A percentile compares a stretch with the other conserved stretches of the same genome.
Evolutionary conservation across 768 basidiomycete genomes (phyloP).

Genomic region (Paxillus ammoniavirescens): DNA sequence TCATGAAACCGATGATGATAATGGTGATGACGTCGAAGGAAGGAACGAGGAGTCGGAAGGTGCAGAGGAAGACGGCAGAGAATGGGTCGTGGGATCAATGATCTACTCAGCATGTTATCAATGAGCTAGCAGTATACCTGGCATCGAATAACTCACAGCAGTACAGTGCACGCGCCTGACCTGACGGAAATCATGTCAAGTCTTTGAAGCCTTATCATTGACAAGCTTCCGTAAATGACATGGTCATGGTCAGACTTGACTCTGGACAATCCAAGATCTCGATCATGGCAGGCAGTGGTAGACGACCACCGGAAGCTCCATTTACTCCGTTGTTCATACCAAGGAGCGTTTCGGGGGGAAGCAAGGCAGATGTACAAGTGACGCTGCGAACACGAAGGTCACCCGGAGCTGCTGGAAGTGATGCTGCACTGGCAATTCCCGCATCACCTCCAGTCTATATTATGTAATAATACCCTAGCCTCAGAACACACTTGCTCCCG

Average conservation of each 20-base stretch:
- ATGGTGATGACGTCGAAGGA: conserved; percentile 3
- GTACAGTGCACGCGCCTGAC: conserved; percentile 86
- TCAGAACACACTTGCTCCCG: too few species aligned
- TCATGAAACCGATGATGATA: not conserved
- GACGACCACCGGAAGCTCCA: too few species aligned
- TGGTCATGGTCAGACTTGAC: conserved; percentile 40
- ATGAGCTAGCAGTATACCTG: conserved; percentile 61
- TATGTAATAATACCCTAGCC: too few species aligned
- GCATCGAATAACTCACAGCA: conserved; percentile 64
- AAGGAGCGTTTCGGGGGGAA: too few species aligned
- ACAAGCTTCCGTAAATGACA: conserved; percentile 80
- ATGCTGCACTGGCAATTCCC: too few species aligned
- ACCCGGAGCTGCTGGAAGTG: too few species aligned
- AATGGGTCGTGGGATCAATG: conserved; percentile 66
- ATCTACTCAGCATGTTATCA: conserved; percentile 80
- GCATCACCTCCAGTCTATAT: too few species aligned
- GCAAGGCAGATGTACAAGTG: too few species aligned
- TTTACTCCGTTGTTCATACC: too few species aligned
- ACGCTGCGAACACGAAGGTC: too few species aligned
- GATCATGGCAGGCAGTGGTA: too few species aligned
- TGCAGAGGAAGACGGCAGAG: conserved; percentile 38
- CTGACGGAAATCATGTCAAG: conserved; percentile 78
- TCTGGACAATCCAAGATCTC: too few species aligned
- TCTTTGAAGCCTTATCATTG: conserved; percentile 83
- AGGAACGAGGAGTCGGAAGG: conserved; percentile 7